Evolutionary conservation across 129 eudicot species (phyloP).

Genomic region (Cynara cardunculus): DNA sequence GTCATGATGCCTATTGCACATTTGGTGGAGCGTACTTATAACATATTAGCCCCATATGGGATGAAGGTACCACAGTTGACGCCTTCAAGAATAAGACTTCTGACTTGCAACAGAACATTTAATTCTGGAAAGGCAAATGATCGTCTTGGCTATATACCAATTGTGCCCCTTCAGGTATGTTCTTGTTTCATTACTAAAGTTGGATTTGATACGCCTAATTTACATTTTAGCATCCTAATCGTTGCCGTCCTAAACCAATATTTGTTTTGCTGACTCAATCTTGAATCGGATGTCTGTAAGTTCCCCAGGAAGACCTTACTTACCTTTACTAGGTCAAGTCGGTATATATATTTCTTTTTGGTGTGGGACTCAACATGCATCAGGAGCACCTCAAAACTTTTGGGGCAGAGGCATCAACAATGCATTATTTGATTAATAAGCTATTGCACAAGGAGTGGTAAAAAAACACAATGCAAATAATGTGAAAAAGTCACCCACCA

Average conservation of each 20-base stretch:
- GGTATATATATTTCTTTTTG: neutral
- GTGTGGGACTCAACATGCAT: no score
- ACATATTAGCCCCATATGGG: conserved; percentile 71
- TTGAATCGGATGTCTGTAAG: neutral
- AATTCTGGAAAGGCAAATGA: conserved; percentile 88
- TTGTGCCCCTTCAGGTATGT: conserved; percentile 79
- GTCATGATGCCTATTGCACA: conserved; percentile 91
- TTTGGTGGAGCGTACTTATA: conserved; percentile 67
- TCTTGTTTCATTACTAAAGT: conserved; percentile 1
- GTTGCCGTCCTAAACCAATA: neutral
- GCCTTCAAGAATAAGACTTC: conserved; percentile 91
- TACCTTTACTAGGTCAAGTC: neutral
- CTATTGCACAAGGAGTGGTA: no score
- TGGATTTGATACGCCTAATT: conserved; percentile 7
- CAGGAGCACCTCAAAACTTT: no score
- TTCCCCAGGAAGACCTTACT: neutral
- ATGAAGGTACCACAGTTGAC: conserved; percentile 97
- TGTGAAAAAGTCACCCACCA: no score
- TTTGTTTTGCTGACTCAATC: neutral
- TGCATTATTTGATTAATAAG: no score
- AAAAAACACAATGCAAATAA: no score
- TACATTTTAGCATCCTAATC: neutral
- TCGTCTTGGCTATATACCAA: conserved; percentile 83
- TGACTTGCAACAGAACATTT: conserved; percentile 78
- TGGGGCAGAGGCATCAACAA: no score